Base-by-base conservation (phyloP, 2,329 filamentous ascomycete species). In the Penicillium sp. region DNA sequence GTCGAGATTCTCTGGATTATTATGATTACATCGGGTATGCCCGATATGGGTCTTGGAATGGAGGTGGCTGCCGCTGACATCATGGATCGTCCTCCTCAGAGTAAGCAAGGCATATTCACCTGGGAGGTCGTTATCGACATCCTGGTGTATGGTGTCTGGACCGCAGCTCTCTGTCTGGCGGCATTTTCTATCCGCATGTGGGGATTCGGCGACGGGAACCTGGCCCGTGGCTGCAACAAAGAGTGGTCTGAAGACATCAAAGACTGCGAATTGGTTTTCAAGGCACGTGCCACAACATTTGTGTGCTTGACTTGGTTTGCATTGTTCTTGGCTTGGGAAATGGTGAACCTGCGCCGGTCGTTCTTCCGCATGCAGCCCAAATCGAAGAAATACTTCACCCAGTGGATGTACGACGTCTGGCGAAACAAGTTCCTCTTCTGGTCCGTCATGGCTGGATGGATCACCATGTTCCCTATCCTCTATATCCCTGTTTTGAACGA, bases 1-100 rank as follows among this genome's bases (percentile, higher is more conserved):
- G 81, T 95, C 12, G 84, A 93, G 62, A 91, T 95, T 55, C 79
- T 95, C 53, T 95, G 88, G 88, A 87, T 95, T 67, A 95, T 93
- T 70, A 90, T 95, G 86, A 81, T 91, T 43, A 95, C 89, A 0
- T 91, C 87, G 31, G 87, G 84, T 38, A 82, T 92, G 71, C 89
- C 89, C 1, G 89, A 89, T 46, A 91, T 95, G 72, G 89, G 89
- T 41, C 82, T 95, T 0, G 88, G 89, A 11, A 84, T 88, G 53
- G 88, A 95, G 68, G 73, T 78, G 34, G 87, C 88, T 0, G 81
- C 83, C 0, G 77, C 80, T 1, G 86, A 90, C 61, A 84, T 93
- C 53, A 88, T 95, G 80, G 74, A 77, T 53, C 84, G 88, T 48
- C 87, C 87, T 10, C 89, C 89, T 0, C 87, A 90, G 49, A 77